Base-by-base conservation (phyloP, 2,329 filamentous ascomycete genomes). In the Cordyceps cicadae region DNA sequence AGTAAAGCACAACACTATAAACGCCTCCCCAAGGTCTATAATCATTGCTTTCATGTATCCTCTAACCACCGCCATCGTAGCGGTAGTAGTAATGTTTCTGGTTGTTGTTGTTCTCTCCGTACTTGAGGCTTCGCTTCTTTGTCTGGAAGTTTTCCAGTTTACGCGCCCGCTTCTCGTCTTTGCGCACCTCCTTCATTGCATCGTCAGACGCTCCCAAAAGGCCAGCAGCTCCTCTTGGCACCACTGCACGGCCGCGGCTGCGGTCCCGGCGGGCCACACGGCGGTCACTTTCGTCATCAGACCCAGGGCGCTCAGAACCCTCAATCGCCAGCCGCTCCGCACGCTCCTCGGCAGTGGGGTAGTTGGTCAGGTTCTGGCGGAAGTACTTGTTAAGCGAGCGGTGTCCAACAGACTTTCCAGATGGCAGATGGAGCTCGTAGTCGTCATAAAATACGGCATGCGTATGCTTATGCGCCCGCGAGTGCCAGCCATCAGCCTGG, bases 361-460 rank as follows among this genome's bases (percentile, higher is more conserved):
- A 88, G 72, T 85, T 89, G 74, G 88, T 86, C 49, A 99, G 80
- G 75, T 97, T 97, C 77, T 99, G 94, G 62, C 90, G 87, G 77
- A 87, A 99, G 76, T 97, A 97, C 66, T 84, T 87, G 70, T 89
- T 88, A 59, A 96, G 76, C 8, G 90, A 94, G 53, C 94, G 86
- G 72, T 99, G 94, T 45, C 94, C 94, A 43, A 95, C 92, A 8
- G 89, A 89, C 63, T 89, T 88, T 58, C 94, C 94, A 5, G 89
- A 91, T 1, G 94, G 94, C 14, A 99, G 84, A 70, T 99, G 92
- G 58, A 99, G 82, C 74, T 97, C 94, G 69, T 90, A 92, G 50
- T 99, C 94, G 67, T 95, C 90, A 70, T 95, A 87, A 72, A 95
- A 96, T 24, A 90, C 89, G 43, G 90, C 87, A 64, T 88, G 83